Conservation (phyloP, 108 stramenopile species). For the Schizochytrium sp. region DNA sequence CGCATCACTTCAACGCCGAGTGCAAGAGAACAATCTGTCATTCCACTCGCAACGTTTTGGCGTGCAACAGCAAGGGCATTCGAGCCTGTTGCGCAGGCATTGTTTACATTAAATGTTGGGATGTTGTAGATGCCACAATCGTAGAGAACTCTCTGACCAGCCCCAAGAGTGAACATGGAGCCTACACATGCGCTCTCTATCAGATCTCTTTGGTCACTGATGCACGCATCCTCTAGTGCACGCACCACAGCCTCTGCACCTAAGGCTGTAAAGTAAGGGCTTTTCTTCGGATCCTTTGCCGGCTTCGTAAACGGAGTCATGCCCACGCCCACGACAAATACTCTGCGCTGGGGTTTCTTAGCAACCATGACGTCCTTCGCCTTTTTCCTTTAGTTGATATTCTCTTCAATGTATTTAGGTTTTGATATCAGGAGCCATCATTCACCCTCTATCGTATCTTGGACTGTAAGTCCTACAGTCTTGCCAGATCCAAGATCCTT, state of each 20-base stretch:
- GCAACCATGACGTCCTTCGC: neutral
- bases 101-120: conserved; percentile 39
- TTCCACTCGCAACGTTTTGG: conserved; percentile 5
- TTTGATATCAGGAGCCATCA: neutral
- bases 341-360: neutral
- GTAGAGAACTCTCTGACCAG: conserved; percentile 49
- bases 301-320: conserved; percentile 43
- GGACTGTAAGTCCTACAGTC: no score
- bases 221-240: conserved; percentile 33
- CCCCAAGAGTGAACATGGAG: neutral
- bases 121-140: neutral
- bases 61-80: conserved; percentile 19
- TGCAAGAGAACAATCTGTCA: conserved; percentile 25
- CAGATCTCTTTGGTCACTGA: neutral
- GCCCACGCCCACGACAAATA: conserved; percentile 50
- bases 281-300: neutral
- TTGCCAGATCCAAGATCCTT: no score
- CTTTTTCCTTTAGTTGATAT: neutral
- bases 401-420: neutral
- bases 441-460: no score
- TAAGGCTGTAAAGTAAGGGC: neutral
- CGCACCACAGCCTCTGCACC: conserved; percentile 18
- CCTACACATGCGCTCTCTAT: conserved; percentile 28
- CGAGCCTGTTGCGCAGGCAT: conserved; percentile 45
- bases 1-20: conserved; percentile 42